Percentiles rank a stretch among this genome's conserved stretches.
Conservation (phyloP, 805 yeast genomes). For the Phaffomyces antillensis region DNA sequence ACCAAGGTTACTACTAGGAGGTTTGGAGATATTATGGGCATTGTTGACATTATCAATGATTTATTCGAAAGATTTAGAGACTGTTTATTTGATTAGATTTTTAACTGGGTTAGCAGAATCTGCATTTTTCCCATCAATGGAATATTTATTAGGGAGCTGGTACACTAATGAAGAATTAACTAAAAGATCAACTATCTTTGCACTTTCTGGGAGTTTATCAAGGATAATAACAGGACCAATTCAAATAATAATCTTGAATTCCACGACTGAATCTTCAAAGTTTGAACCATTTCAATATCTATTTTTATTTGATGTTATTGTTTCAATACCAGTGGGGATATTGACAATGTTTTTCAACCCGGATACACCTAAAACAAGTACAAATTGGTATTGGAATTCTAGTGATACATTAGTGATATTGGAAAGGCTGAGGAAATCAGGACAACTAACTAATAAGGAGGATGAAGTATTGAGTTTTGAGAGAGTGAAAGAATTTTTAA, state of each 20-base stretch:
- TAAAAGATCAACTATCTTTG: slow-evolving; percentile 27
- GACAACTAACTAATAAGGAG: slow-evolving; percentile 5
- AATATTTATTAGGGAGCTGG: slow-evolving; percentile 33
- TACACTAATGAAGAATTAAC: slow-evolving; percentile 26
- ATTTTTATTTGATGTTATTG: slow-evolving; percentile 36
- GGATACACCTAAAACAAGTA: slow-evolving; percentile 36
- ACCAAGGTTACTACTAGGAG: slow-evolving; percentile 25
- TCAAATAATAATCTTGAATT: slow-evolving; percentile 25
- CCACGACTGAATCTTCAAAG: slow-evolving; percentile 11
- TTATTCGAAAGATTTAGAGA: slow-evolving; percentile 16
- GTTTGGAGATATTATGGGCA: slow-evolving; percentile 38
- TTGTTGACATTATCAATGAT: slow-evolving; percentile 30
- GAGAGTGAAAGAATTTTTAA: no score
- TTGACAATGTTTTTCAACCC: slow-evolving; percentile 36
- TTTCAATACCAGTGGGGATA: slow-evolving; percentile 34
- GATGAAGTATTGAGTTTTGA: neutral
- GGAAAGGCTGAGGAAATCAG: slow-evolving; percentile 34
- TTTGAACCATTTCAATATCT: slow-evolving; percentile 33
- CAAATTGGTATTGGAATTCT: slow-evolving; percentile 26
- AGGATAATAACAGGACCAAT: slow-evolving; percentile 30
- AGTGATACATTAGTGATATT: slow-evolving; percentile 30
- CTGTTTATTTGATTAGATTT: slow-evolving; percentile 27
- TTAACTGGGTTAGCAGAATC: slow-evolving; percentile 37
- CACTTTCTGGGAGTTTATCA: slow-evolving; percentile 26
- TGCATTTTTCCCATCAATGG: slow-evolving; percentile 43